phyloP scores from a whole-genome alignment of 805 yeast genomes.

The Diddensiella transvaalensis region DNA sequence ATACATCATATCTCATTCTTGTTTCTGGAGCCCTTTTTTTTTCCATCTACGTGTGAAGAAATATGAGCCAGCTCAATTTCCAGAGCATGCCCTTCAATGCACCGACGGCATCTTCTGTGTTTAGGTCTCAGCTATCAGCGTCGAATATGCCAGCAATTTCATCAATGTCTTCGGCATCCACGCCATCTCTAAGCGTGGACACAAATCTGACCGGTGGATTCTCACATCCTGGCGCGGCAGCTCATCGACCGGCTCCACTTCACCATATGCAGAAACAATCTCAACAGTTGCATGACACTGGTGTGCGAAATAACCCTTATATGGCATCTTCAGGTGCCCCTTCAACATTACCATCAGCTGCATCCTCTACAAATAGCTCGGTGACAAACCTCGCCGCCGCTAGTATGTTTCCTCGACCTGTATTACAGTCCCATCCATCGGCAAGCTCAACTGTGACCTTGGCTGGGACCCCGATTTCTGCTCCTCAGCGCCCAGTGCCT shows the following conservation, averaged over 20 bases:
- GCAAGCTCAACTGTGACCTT: not conserved
- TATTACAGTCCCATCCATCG: not conserved
- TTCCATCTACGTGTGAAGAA: too few relatives aligned
- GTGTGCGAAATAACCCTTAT: not conserved
- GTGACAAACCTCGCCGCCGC: constrained; percentile 3
- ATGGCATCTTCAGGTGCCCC: not conserved
- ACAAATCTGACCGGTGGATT: not conserved
- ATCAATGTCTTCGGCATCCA: not conserved
- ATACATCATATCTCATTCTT: too few relatives aligned
- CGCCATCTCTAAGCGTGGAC: not conserved
- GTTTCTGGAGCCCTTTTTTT: too few relatives aligned
- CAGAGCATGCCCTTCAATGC: constrained; percentile 8
- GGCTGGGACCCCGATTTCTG: not conserved
- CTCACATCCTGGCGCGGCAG: too few relatives aligned
- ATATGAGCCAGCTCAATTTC: constrained; percentile 7
- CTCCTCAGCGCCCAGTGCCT: not conserved
- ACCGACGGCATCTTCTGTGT: constrained; percentile 6
- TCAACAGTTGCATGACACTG: not conserved
- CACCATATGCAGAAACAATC: too few relatives aligned
- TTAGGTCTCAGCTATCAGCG: constrained; percentile 1
- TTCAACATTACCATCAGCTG: not conserved
- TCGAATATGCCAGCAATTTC: constrained; percentile 2
- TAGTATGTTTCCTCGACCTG: not conserved
- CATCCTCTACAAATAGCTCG: constrained; percentile 3
- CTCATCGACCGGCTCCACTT: too few relatives aligned